These are phyloP conservation scores for Russula sp. DNA, from an alignment of 768 basidiomycete genomes.

Conservation along the genomic window DNA sequence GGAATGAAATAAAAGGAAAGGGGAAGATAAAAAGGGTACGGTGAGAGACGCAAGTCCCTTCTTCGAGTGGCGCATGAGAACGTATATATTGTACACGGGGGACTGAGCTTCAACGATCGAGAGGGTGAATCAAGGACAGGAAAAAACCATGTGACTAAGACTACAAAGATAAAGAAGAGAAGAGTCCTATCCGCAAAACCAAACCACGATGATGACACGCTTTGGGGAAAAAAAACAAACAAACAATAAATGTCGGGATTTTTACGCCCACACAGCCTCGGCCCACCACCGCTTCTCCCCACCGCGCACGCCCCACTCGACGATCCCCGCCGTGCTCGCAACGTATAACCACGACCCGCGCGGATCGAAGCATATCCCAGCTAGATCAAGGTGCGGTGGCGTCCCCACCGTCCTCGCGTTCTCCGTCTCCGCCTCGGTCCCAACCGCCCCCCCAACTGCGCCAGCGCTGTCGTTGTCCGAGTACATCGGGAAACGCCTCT, in stretches of 20 bases:
- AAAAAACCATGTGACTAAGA: not conserved
- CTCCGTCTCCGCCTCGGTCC: conserved; percentile 8
- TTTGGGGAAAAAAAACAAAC: not conserved
- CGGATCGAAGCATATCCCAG: conserved; percentile 72
- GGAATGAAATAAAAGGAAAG: too few relatives aligned
- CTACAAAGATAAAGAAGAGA: not conserved
- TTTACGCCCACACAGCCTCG: conserved; percentile 41
- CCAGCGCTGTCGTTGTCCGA: conserved; percentile 11
- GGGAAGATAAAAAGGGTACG: too few relatives aligned
- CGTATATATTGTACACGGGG: too few relatives aligned
- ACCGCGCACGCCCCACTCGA: conserved; percentile 71
- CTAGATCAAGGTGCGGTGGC: conserved; percentile 46
- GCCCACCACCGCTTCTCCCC: conserved; percentile 72
- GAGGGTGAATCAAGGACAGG: not conserved
- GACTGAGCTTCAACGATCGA: not conserved
- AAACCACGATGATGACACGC: not conserved
- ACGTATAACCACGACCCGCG: conserved; percentile 61
- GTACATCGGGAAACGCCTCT: not conserved
- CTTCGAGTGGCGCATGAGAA: too few relatives aligned
- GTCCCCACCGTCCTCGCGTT: conserved; percentile 7
- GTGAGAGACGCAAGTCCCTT: too few relatives aligned
- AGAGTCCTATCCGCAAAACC: not conserved
- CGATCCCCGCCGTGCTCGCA: conserved; percentile 57
- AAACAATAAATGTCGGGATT: not conserved
- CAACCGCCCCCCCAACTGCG: not conserved